Evolutionary conservation across 306 rosid genomes (phyloP).

Genomic region (Pyrus bretschneideri): DNA sequence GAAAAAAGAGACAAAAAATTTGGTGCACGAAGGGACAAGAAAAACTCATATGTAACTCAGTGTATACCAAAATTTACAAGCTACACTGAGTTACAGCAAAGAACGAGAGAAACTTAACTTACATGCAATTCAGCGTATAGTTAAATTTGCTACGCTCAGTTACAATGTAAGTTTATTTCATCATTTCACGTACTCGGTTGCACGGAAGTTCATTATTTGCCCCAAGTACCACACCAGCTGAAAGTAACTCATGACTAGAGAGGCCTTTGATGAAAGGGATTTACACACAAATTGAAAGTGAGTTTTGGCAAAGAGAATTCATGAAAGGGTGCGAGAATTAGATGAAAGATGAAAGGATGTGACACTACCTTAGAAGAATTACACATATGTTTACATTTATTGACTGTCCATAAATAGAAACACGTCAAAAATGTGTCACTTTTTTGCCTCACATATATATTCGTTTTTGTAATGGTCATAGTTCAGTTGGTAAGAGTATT

Average conservation of each 20-base stretch:
- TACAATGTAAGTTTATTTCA: no score
- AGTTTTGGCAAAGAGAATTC: background rate
- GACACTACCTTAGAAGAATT: background rate
- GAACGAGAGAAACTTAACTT: no score
- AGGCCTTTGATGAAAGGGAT: background rate
- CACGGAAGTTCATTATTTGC: background rate
- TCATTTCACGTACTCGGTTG: background rate
- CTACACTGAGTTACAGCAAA: no score
- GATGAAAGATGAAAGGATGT: background rate
- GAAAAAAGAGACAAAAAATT: background rate
- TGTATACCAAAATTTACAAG: no score
- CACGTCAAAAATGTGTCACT: background rate
- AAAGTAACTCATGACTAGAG: background rate
- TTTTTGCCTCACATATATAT: background rate
- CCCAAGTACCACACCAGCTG: background rate
- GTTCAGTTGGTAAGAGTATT: background rate
- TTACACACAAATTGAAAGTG: background rate
- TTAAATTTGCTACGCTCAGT: no score
- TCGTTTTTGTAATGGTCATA: background rate
- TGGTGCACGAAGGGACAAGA: background rate
- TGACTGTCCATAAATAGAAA: background rate
- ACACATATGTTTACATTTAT: background rate
- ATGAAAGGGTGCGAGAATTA: background rate
- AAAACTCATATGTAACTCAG: fast-evolving
- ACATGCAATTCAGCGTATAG: no score